phyloP scores from a whole-genome alignment of 495 filamentous ascomycete genomes.

The Trichoderma erinaceum region DNA sequence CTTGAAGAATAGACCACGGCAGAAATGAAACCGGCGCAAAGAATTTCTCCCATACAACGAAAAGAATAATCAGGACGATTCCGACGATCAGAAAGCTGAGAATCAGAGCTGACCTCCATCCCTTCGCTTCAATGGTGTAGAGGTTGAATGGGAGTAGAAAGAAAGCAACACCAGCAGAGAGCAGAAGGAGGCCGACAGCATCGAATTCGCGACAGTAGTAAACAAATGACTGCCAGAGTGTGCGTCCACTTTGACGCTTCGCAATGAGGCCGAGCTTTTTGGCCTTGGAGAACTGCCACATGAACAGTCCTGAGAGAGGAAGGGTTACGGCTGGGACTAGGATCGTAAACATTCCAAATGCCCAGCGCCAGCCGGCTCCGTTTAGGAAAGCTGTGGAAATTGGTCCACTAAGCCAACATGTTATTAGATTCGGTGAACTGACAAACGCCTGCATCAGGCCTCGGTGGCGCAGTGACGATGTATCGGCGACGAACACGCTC shows the following conservation, averaged over 20 bases:
- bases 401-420: slow-evolving; percentile 46
- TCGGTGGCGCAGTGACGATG: slow-evolving; percentile 56
- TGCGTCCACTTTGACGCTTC: slow-evolving; percentile 40
- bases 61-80: slow-evolving; percentile 47
- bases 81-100: slow-evolving; percentile 56
- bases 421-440: slow-evolving; percentile 59
- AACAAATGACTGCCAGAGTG: slow-evolving; percentile 38
- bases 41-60: slow-evolving; percentile 54
- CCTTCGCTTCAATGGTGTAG: slow-evolving; percentile 27
- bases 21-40: slow-evolving; percentile 53
- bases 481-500: slow-evolving; percentile 61
- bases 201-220: slow-evolving; percentile 59
- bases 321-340: slow-evolving; percentile 48
- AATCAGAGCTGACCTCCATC: slow-evolving; percentile 48
- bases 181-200: slow-evolving; percentile 48
- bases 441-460: slow-evolving; percentile 53
- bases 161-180: slow-evolving; percentile 53
- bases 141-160: slow-evolving; percentile 60
- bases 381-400: slow-evolving; percentile 39
- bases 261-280: slow-evolving; percentile 44
- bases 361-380: slow-evolving; percentile 54
- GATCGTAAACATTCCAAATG: slow-evolving; percentile 55
- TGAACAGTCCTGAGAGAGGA: slow-evolving; percentile 50
- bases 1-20: slow-evolving; percentile 52
- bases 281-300: slow-evolving; percentile 54